Percentiles rank a stretch among this genome's conserved stretches.
Conservation (phyloP, 1,139 yeast genomes). For the Wickerhamiella infanticola region DNA sequence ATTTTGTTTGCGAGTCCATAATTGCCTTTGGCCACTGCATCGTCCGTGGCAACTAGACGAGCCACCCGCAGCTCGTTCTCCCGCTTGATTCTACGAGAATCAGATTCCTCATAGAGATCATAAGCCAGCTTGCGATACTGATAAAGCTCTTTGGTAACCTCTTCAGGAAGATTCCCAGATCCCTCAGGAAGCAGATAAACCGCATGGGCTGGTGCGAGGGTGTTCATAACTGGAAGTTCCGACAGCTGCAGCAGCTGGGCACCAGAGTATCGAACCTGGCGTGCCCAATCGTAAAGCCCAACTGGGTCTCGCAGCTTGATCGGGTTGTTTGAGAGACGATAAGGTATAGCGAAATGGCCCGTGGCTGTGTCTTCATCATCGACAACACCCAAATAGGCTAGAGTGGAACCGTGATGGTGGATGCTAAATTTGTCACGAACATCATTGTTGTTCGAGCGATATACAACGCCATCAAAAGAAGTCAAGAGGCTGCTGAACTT, state of each 20-base stretch:
- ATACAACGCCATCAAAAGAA: conserved; percentile 22
- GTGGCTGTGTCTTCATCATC: not conserved
- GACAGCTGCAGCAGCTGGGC: conserved; percentile 1
- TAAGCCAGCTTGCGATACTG: conserved; percentile 3
- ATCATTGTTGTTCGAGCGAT: conserved; percentile 20
- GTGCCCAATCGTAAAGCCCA: conserved; percentile 8
- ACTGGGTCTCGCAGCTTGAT: conserved; percentile 10
- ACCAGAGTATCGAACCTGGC: conserved; percentile 4
- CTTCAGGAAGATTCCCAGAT: not conserved
- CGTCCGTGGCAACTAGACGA: conserved; percentile 10
- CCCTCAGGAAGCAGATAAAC: conserved; percentile 1
- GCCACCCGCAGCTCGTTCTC: conserved; percentile 11
- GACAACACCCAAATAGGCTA: conserved; percentile 9
- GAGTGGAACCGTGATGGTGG: conserved; percentile 11
- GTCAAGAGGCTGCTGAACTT: conserved; percentile 22
- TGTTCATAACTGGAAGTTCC: not conserved
- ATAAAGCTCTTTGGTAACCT: conserved; percentile 4
- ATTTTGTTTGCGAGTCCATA: conserved; percentile 8
- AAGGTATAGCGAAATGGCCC: conserved; percentile 7
- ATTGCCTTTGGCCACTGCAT: conserved; percentile 8
- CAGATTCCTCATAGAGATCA: conserved; percentile 2
- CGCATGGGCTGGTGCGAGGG: not conserved
- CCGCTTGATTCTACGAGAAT: conserved; percentile 7
- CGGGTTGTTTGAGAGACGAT: conserved; percentile 12
- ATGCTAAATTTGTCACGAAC: conserved; percentile 17